These are phyloP conservation scores for Pseudotsuga menziesii DNA, from an alignment of 75 land plant species.

Conservation along the genomic window DNA sequence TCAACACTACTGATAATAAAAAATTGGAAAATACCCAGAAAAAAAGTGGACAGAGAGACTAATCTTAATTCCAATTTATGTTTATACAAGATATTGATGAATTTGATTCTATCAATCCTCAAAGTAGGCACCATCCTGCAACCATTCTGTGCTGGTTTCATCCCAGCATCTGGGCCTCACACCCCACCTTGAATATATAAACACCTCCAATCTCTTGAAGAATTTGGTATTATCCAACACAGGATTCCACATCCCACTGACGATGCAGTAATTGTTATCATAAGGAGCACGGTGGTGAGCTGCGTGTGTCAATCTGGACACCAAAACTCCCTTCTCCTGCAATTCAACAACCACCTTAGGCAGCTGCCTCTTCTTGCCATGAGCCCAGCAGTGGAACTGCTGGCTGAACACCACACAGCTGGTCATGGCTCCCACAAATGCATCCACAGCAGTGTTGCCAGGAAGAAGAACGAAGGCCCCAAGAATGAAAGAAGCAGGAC, in stretches of 20 bases:
- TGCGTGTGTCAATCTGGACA: slow-evolving; percentile 61
- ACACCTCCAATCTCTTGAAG: slow-evolving; percentile 67
- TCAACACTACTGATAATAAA: too few relatives aligned
- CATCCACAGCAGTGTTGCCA: slow-evolving; percentile 32
- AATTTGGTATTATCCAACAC: slow-evolving; percentile 47
- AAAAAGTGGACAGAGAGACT: too few relatives aligned
- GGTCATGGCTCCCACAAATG: slow-evolving; percentile 48
- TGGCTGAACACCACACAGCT: slow-evolving; percentile 90
- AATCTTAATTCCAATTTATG: too few relatives aligned
- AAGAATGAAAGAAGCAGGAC: slow-evolving; percentile 44
- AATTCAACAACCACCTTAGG: slow-evolving; percentile 55
- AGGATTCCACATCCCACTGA: slow-evolving; percentile 83
- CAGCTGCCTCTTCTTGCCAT: slow-evolving; percentile 54
- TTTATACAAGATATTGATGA: too few relatives aligned
- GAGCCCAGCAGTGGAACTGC: slow-evolving; percentile 93
- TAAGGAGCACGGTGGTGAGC: slow-evolving; percentile 82
- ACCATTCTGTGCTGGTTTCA: slow-evolving; percentile 71
- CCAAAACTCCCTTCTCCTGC: slow-evolving; percentile 70
- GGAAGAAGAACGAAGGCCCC: slow-evolving; percentile 35
- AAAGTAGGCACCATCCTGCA: slow-evolving; percentile 35
- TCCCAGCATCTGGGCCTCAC: slow-evolving; percentile 80
- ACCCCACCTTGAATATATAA: slow-evolving; percentile 52
- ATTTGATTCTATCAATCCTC: background rate
- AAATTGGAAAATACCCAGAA: too few relatives aligned
- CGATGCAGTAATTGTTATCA: slow-evolving; percentile 89